A percentile compares a stretch with the other conserved stretches of the same genome.
Evolutionary conservation across 75 land plant species (phyloP).

Genomic region (Sequoia sempervirens): DNA sequence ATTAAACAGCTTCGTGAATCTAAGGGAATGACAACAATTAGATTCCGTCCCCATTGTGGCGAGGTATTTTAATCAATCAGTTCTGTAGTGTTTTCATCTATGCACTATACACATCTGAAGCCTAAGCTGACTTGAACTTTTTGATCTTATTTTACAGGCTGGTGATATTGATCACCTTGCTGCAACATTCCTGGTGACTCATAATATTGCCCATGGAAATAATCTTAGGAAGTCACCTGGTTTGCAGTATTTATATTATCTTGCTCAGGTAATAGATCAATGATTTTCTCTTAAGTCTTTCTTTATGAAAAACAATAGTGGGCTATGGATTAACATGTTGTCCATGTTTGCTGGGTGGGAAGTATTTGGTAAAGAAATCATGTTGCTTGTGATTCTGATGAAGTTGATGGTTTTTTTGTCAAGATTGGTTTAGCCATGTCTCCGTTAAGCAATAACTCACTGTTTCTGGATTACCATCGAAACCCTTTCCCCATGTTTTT

Average conservation of each 20-base stretch:
- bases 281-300: neutral
- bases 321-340: conserved; percentile 1
- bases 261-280: conserved; percentile 30
- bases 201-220: conserved; percentile 55
- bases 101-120: neutral
- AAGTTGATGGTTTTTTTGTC: neutral
- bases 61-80: conserved; percentile 24
- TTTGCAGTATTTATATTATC: conserved; percentile 46
- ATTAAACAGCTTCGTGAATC: conserved; percentile 34
- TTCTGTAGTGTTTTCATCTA: neutral
- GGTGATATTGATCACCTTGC: conserved; percentile 58
- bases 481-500: conserved; percentile 61
- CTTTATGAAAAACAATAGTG: neutral
- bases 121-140: neutral
- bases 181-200: conserved; percentile 42
- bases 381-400: neutral
- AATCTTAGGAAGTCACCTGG: conserved; percentile 54
- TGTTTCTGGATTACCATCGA: conserved; percentile 53
- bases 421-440: conserved; percentile 59
- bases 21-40: conserved; percentile 43
- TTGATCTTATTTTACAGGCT: conserved; percentile 17
- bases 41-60: conserved; percentile 51
- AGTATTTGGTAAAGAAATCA: neutral
- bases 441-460: conserved; percentile 49
- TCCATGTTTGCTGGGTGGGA: neutral